These are phyloP conservation scores for Cercospora sesami DNA, from an alignment of 2,329 filamentous ascomycete species.

Conservation along the genomic window DNA sequence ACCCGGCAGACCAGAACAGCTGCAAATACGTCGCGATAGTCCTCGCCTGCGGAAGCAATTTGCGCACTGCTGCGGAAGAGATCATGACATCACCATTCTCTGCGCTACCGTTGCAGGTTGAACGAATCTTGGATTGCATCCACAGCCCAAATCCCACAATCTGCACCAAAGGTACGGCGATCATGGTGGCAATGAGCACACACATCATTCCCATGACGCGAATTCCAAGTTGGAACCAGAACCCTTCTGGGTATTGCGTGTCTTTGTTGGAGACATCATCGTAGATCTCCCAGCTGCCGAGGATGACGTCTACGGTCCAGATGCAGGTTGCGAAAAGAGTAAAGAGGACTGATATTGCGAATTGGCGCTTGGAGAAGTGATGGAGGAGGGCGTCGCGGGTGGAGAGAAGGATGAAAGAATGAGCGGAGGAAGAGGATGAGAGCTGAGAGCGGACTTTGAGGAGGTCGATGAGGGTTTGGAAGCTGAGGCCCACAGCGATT, in stretches of 20 bases:
- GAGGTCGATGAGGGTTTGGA: background rate
- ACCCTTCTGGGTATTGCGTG: background rate
- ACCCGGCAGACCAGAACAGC: background rate
- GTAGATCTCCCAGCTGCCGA: conserved; percentile 7
- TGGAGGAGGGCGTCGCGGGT: background rate
- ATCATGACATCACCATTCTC: background rate
- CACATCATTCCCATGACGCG: background rate
- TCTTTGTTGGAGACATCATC: background rate
- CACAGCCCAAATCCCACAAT: conserved; percentile 4
- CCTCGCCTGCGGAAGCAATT: background rate
- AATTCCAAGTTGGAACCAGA: conserved; percentile 1
- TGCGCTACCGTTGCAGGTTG: background rate
- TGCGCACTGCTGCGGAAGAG: background rate
- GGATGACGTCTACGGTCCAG: background rate
- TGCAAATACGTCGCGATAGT: background rate
- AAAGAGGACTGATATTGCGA: background rate
- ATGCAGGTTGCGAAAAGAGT: background rate
- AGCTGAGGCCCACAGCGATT: background rate
- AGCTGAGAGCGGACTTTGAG: background rate
- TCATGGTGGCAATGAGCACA: background rate
- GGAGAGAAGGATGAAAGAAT: background rate
- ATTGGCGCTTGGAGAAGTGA: conserved; percentile 8
- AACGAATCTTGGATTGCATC: conserved; percentile 2
- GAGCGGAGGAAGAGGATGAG: background rate
- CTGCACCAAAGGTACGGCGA: conserved; percentile 1